Evolutionary conservation across 2,329 filamentous ascomycete genomes (phyloP).

Genomic region (Aspergillus tanneri): DNA sequence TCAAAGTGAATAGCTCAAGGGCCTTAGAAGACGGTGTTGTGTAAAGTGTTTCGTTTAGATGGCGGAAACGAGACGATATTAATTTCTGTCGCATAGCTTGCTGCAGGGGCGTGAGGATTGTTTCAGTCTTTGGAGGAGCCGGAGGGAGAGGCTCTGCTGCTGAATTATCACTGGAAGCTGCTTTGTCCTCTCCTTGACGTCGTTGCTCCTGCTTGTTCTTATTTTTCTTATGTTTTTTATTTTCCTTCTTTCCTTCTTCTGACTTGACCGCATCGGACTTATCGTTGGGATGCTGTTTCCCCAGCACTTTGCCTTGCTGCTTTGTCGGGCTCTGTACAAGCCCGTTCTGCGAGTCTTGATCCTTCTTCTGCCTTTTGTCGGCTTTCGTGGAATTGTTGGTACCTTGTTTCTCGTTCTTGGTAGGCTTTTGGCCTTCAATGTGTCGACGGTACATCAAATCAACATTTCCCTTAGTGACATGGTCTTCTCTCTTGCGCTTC

Average conservation of each 20-base stretch:
- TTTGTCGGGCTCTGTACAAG: slow-evolving; percentile 21
- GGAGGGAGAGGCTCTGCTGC: slow-evolving; percentile 25
- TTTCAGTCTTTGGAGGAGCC: slow-evolving; percentile 45
- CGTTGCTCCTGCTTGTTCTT: slow-evolving; percentile 33
- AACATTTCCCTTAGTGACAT: slow-evolving; percentile 68
- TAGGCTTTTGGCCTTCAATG: slow-evolving; percentile 63
- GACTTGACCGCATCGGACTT: slow-evolving; percentile 23
- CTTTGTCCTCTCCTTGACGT: slow-evolving; percentile 17
- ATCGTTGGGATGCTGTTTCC: slow-evolving; percentile 14
- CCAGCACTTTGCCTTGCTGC: slow-evolving; percentile 26
- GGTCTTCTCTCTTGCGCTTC: slow-evolving; percentile 52
- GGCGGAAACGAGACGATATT: slow-evolving; percentile 90
- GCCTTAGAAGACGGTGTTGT: slow-evolving; percentile 83
- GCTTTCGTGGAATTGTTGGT: slow-evolving; percentile 22
- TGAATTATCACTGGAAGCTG: slow-evolving; percentile 12
- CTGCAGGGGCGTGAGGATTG: slow-evolving; percentile 86
- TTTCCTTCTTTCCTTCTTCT: slow-evolving; percentile 24
- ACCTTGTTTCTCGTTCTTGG: slow-evolving; percentile 41
- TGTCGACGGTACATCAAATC: slow-evolving; percentile 75
- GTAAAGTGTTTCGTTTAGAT: slow-evolving; percentile 95
- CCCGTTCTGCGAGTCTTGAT: slow-evolving; percentile 25
- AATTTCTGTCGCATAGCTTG: slow-evolving; percentile 93
- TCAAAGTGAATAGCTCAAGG: slow-evolving; percentile 76
- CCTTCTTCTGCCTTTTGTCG: slow-evolving; percentile 32
- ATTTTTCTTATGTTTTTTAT: slow-evolving; percentile 33